A percentile compares a stretch with the other conserved stretches of the same genome.
Evolutionary conservation across 306 rosid species (phyloP).

Genomic region (Cyamopsis tetragonoloba): DNA sequence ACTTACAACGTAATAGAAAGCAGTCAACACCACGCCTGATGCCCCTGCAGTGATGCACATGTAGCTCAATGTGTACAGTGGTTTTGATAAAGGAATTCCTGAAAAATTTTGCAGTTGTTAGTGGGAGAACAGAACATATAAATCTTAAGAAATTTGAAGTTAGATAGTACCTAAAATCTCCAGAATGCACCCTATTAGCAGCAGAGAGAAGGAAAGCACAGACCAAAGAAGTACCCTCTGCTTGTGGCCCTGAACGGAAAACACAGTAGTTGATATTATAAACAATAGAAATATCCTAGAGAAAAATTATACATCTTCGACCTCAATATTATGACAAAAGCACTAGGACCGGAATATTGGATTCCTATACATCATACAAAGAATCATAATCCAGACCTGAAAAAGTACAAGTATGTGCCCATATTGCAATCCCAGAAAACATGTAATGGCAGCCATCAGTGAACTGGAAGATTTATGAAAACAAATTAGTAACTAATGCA

Average conservation of each 20-base stretch:
- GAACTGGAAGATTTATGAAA: constrained; percentile 52
- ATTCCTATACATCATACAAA: constrained; percentile 8
- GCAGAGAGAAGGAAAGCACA: constrained; percentile 43
- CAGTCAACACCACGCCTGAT: constrained; percentile 60
- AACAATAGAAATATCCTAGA: constrained; percentile 1
- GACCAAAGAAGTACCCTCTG: constrained; percentile 58
- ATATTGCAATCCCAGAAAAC: constrained; percentile 64
- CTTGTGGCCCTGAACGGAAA: constrained; percentile 50
- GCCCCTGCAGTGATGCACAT: constrained; percentile 69
- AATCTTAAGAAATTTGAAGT: constrained; percentile 3
- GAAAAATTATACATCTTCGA: constrained; percentile 7
- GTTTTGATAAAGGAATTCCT: constrained; percentile 78
- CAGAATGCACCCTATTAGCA: constrained; percentile 51
- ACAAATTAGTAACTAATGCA: constrained; percentile 28
- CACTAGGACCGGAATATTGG: not conserved
- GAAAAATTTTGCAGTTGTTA: constrained; percentile 29
- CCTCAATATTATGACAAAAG: constrained; percentile 1
- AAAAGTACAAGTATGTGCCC: constrained; percentile 65
- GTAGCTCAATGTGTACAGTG: constrained; percentile 74
- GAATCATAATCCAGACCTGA: constrained; percentile 38
- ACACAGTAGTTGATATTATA: constrained; percentile 13
- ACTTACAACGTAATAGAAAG: constrained; percentile 62
- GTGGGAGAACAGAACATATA: constrained; percentile 10
- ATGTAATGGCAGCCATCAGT: constrained; percentile 74
- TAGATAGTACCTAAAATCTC: constrained; percentile 52